These are phyloP conservation scores for Blumeria hordei DNA, from an alignment of 2,329 filamentous ascomycete genomes.

Conservation along the genomic window DNA sequence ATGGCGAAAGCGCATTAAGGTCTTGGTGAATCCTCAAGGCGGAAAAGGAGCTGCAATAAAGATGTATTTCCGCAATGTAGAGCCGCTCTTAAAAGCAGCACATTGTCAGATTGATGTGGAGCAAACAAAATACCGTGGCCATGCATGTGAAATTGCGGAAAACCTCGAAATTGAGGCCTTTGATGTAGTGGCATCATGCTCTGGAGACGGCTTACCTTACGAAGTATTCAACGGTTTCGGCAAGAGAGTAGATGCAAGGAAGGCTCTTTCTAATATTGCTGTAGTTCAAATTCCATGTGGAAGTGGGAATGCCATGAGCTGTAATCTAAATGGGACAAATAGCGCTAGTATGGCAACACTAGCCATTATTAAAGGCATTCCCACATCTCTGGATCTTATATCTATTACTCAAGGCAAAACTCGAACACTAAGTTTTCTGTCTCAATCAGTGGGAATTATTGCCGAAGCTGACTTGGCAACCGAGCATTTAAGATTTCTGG, in stretches of 20 bases:
- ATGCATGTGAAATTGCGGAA: conserved; percentile 56
- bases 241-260: conserved; percentile 46
- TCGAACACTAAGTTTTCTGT: conserved; percentile 66
- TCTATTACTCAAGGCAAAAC: conserved; percentile 63
- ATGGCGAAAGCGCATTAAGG: conserved; percentile 53
- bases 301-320: conserved; percentile 80
- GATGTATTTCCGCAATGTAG: conserved; percentile 50
- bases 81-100: conserved; percentile 64
- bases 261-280: conserved; percentile 52
- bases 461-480: conserved; percentile 80
- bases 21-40: conserved; percentile 76
- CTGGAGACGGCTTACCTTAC: conserved; percentile 74
- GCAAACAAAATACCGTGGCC: conserved; percentile 44
- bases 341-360: conserved; percentile 54
- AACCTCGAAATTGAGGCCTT: conserved; percentile 54
- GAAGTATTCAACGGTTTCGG: conserved; percentile 89
- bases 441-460: conserved; percentile 70
- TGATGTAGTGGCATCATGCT: conserved; percentile 73
- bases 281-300: conserved; percentile 79
- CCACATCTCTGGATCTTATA: conserved; percentile 64
- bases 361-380: conserved; percentile 63
- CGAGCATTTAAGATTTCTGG: conserved; percentile 86
- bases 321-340: conserved; percentile 67
- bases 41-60: conserved; percentile 56
- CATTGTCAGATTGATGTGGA: conserved; percentile 53